phyloP scores from a whole-genome alignment of 768 basidiomycete species.

The Boletus sp. region DNA sequence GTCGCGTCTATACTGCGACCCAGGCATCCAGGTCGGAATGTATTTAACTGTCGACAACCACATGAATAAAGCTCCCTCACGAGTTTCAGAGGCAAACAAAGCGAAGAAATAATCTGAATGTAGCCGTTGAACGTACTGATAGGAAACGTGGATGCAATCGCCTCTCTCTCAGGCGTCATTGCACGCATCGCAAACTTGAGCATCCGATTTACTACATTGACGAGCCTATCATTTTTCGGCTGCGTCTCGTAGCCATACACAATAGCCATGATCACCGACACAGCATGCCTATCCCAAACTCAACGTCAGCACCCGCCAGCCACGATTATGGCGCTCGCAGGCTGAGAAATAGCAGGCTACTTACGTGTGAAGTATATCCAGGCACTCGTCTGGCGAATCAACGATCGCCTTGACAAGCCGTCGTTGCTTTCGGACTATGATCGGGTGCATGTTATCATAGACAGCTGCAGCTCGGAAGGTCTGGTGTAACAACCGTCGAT shows the following conservation, averaged over 20 bases:
- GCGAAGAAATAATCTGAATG: not conserved
- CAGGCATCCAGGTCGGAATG: conserved; percentile 8
- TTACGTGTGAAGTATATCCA: conserved; percentile 11
- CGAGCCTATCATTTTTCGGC: not conserved
- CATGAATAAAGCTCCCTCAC: not conserved
- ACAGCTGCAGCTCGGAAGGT: conserved; percentile 9
- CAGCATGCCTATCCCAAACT: conserved; percentile 3
- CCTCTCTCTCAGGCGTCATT: conserved; percentile 4
- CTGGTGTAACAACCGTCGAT: conserved; percentile 20
- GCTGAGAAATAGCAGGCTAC: not conserved
- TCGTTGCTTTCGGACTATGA: conserved; percentile 9
- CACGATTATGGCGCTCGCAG: not conserved
- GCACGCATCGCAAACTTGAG: not conserved
- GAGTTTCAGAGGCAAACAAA: not conserved
- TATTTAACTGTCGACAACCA: conserved; percentile 1
- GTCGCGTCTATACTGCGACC: conserved; percentile 1
- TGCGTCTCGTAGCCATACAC: conserved; percentile 9
- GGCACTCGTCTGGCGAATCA: not conserved
- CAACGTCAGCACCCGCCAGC: not conserved
- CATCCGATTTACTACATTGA: not conserved
- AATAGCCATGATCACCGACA: conserved; percentile 25
- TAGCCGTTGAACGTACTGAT: not conserved
- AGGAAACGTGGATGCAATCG: not conserved
- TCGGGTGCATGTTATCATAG: not conserved
- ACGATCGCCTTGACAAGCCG: conserved; percentile 8